These are phyloP conservation scores for Saururus chinensis DNA, from an alignment of 164 flowering plant genomes.

Conservation along the genomic window DNA sequence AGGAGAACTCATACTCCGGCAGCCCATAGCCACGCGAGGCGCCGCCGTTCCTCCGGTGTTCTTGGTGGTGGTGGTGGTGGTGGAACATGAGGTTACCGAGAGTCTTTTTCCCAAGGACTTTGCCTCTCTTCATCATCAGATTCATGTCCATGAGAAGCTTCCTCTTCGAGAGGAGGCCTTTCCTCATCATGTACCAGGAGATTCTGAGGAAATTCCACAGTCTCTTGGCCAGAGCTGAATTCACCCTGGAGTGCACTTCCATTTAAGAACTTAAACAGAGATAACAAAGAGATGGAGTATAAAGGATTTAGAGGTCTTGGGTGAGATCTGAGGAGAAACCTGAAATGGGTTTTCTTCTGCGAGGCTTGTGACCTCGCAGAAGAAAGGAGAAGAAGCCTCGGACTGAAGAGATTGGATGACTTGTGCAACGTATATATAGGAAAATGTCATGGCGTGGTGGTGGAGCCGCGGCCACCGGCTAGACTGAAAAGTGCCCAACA, in stretches of 20 bases:
- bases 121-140: slow-evolving; percentile 43
- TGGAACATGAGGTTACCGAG: slow-evolving; percentile 21
- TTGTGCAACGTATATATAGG: slow-evolving; percentile 1
- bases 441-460: slow-evolving; percentile 4
- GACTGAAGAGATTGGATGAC: neutral
- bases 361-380: slow-evolving; percentile 28
- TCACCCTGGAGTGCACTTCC: slow-evolving; percentile 25
- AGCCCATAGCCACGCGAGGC: slow-evolving; percentile 19
- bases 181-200: slow-evolving; percentile 39
- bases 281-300: neutral
- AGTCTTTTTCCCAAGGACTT: slow-evolving; percentile 27
- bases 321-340: neutral
- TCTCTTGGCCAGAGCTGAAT: slow-evolving; percentile 28
- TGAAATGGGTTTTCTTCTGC: slow-evolving; percentile 14
- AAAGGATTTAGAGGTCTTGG: neutral
- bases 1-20: slow-evolving; percentile 49
- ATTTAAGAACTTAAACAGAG: slow-evolving; percentile 7
- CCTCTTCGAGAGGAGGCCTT: slow-evolving; percentile 38
- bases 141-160: slow-evolving; percentile 43
- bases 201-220: slow-evolving; percentile 40
- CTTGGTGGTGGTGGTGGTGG: slow-evolving; percentile 23
- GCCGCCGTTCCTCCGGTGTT: slow-evolving; percentile 5
- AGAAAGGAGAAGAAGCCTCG: slow-evolving; percentile 9
- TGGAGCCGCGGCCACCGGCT: slow-evolving; percentile 10
- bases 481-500: slow-evolving; percentile 6